A percentile compares a stretch with the other conserved stretches of the same genome.
phyloP scores from a whole-genome alignment of 352 stramenopile species.

The Globisporangium canariense region DNA sequence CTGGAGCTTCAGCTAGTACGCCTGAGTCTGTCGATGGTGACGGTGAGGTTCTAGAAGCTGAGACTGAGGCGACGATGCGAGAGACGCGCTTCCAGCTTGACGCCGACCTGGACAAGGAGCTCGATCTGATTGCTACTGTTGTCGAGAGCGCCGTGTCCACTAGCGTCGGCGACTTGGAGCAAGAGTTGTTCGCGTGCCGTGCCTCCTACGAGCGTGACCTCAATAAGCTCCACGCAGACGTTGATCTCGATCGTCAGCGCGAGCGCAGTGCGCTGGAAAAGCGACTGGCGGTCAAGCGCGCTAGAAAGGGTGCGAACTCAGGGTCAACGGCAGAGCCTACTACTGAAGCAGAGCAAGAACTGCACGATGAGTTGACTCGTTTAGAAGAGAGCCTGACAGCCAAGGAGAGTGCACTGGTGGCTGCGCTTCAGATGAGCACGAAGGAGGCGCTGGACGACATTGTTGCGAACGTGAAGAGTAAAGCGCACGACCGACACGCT shows the following conservation, averaged over 20 bases:
- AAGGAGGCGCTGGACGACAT: not conserved
- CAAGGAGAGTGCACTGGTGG: not conserved
- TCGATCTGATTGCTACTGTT: not conserved
- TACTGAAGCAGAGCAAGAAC: not conserved
- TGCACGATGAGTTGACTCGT: not conserved
- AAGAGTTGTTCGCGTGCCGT: not conserved
- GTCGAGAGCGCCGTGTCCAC: not conserved
- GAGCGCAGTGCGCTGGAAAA: not conserved
- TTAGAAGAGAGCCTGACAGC: not conserved
- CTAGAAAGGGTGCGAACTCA: not conserved
- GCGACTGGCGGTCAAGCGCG: not conserved
- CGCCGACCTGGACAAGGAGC: conserved; percentile 2
- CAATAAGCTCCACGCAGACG: not conserved
- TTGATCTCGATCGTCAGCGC: not conserved
- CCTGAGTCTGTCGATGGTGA: not conserved
- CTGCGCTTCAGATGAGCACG: conserved; percentile 6
- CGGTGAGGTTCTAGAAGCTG: not conserved
- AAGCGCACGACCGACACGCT: not conserved
- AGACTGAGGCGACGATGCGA: not conserved
- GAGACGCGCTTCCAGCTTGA: not conserved
- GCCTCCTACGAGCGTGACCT: not conserved
- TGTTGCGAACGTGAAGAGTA: not conserved
- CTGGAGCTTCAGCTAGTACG: not conserved
- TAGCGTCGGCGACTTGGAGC: not conserved
- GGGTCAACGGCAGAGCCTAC: too few species aligned